Evolutionary conservation across 2,329 filamentous ascomycete genomes (phyloP).

Genomic region (Cadophora luteo-olivacea): DNA sequence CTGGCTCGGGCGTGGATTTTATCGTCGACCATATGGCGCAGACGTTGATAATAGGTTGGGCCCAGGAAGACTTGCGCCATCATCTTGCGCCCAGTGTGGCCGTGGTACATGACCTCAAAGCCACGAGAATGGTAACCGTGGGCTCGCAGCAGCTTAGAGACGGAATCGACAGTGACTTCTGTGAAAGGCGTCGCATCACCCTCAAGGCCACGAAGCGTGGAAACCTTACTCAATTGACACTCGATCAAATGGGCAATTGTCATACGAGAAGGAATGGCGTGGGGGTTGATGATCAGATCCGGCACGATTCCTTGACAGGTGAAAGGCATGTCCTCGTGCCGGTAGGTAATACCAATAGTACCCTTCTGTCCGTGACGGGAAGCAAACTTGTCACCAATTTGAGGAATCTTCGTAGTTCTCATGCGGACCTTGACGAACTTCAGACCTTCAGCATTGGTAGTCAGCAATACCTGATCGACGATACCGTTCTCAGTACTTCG

Average conservation of each 20-base stretch:
- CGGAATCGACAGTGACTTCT: constrained; percentile 92
- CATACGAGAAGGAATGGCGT: constrained; percentile 99
- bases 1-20: constrained; percentile 99
- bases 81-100: constrained; percentile 93
- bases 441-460: constrained; percentile 91
- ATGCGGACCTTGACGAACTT: constrained; percentile 98
- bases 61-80: constrained; percentile 95
- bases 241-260: constrained; percentile 99
- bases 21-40: constrained; percentile 99
- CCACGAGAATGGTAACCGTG: constrained; percentile 96
- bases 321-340: constrained; percentile 99
- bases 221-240: constrained; percentile 96
- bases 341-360: constrained; percentile 97
- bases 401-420: constrained; percentile 95
- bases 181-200: constrained; percentile 98
- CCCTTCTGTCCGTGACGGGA: constrained; percentile 99
- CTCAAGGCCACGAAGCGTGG: constrained; percentile 90
- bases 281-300: constrained; percentile 98
- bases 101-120: constrained; percentile 99
- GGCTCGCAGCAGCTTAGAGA: constrained; percentile 84
- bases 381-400: constrained; percentile 99
- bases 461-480: constrained; percentile 90
- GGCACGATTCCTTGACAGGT: constrained; percentile 89
- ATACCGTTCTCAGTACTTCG: constrained; percentile 97
- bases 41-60: constrained; percentile 97